phyloP scores from a whole-genome alignment of 768 basidiomycete species.

The Cystobasidiopsis lactophilus region DNA sequence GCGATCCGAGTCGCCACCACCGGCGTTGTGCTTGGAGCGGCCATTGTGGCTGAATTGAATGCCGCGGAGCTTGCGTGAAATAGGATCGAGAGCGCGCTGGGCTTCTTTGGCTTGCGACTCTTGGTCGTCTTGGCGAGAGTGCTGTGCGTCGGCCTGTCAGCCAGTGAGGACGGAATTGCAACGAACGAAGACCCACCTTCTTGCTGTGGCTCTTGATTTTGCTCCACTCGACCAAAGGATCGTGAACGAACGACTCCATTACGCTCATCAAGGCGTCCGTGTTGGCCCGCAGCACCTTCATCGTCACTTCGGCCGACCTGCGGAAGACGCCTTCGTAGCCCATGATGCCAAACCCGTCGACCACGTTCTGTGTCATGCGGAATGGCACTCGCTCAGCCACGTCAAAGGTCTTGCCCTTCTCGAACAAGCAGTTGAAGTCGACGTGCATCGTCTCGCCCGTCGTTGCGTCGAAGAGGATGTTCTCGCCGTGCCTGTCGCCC shows the following conservation, averaged over 20 bases:
- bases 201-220: constrained; percentile 53
- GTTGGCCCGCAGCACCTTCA: constrained; percentile 68
- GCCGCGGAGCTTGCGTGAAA: constrained; percentile 51
- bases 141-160: constrained; percentile 4
- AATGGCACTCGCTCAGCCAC: constrained; percentile 85
- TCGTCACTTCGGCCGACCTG: constrained; percentile 68
- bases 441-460: constrained; percentile 86
- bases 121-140: background rate
- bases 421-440: constrained; percentile 94
- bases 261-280: constrained; percentile 86
- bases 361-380: constrained; percentile 73
- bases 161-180: background rate
- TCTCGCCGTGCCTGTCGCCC: constrained; percentile 93
- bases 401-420: constrained; percentile 56
- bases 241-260: constrained; percentile 87
- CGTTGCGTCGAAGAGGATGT: constrained; percentile 71
- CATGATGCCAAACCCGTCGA: constrained; percentile 78
- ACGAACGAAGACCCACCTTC: constrained; percentile 27
- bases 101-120: constrained; percentile 10
- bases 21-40: constrained; percentile 5
- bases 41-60: constrained; percentile 19
- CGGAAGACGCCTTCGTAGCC: constrained; percentile 89
- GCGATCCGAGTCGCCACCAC: no score
- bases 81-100: constrained; percentile 48
- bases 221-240: constrained; percentile 90